Percentiles rank a stretch among this genome's conserved stretches.
Evolutionary conservation across 345 rosid genomes (phyloP).

Genomic region (Eucalyptus marginata): DNA sequence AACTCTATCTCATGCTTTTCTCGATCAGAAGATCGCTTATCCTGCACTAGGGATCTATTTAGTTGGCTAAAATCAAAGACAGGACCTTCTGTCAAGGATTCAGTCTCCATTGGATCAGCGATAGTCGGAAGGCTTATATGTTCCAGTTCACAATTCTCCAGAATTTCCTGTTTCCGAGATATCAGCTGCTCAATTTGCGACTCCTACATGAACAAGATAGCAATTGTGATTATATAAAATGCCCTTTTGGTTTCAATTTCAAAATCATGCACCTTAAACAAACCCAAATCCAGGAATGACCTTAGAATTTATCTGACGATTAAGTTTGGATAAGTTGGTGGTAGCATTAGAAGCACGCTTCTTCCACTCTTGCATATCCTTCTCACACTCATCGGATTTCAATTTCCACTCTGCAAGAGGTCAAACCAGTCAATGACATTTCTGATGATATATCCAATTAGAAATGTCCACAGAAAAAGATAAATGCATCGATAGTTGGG

Average conservation of each 20-base stretch:
- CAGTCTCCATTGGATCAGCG: slow-evolving; percentile 69
- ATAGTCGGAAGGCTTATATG: slow-evolving; percentile 59
- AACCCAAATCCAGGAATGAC: slow-evolving; percentile 8
- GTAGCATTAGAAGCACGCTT: slow-evolving; percentile 75
- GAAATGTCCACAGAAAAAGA: neutral
- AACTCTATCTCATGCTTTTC: slow-evolving; percentile 72
- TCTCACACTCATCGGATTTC: slow-evolving; percentile 82
- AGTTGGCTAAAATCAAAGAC: slow-evolving; percentile 72
- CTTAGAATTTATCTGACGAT: slow-evolving; percentile 74
- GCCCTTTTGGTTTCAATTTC: neutral
- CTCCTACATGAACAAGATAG: slow-evolving; percentile 40
- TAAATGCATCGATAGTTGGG: neutral
- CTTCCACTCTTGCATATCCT: slow-evolving; percentile 83
- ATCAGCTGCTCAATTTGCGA: slow-evolving; percentile 61
- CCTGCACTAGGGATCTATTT: slow-evolving; percentile 66
- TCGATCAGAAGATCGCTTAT: slow-evolving; percentile 57
- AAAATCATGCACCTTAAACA: neutral
- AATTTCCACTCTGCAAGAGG: slow-evolving; percentile 61
- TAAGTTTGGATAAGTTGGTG: slow-evolving; percentile 69
- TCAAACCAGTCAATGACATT: neutral
- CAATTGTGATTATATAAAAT: neutral
- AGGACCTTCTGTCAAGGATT: slow-evolving; percentile 39
- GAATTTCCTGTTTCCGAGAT: slow-evolving; percentile 57
- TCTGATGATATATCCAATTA: neutral
- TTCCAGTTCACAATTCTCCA: slow-evolving; percentile 83